Evolutionary conservation across 208 protist species (phyloP).

Genomic region (Leptomonas pyrrhocoris): DNA sequence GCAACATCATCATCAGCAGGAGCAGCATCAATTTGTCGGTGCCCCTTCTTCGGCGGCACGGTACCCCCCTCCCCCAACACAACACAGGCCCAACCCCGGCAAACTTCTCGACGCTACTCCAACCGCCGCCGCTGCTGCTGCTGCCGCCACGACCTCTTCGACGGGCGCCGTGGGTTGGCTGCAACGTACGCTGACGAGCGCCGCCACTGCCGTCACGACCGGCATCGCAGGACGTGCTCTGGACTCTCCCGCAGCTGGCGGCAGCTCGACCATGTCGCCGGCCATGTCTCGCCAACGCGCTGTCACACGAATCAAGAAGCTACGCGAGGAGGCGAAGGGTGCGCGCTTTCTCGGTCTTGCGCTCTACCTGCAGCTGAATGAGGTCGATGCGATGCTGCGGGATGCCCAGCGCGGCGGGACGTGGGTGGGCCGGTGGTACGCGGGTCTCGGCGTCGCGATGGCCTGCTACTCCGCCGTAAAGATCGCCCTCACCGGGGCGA

Average conservation of each 20-base stretch:
- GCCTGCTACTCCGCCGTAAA: conserved; percentile 62
- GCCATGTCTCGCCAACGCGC: conserved; percentile 29
- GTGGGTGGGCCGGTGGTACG: conserved; percentile 55
- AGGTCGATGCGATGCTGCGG: conserved; percentile 56
- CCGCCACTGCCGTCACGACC: conserved; percentile 11
- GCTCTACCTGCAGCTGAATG: conserved; percentile 71
- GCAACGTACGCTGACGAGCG: conserved; percentile 22
- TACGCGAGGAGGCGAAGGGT: conserved; percentile 54
- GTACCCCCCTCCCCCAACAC: conserved; percentile 9
- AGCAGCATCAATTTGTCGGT: conserved; percentile 6
- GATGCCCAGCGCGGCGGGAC: conserved; percentile 55
- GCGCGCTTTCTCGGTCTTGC: conserved; percentile 55
- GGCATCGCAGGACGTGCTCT: neutral
- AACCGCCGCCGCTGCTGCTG: neutral
- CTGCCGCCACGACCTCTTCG: neutral
- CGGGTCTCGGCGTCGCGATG: conserved; percentile 49
- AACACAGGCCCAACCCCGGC: neutral
- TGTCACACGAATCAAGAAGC: conserved; percentile 25
- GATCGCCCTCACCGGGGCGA: conserved; percentile 46
- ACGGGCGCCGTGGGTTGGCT: conserved; percentile 19
- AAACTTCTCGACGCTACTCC: neutral
- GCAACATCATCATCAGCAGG: neutral
- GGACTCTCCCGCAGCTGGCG: conserved; percentile 3
- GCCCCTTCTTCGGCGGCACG: neutral
- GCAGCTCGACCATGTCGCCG: conserved; percentile 23